Evolutionary conservation across 495 filamentous ascomycete genomes (phyloP).

Genomic region (Margaritispora aquatica): DNA sequence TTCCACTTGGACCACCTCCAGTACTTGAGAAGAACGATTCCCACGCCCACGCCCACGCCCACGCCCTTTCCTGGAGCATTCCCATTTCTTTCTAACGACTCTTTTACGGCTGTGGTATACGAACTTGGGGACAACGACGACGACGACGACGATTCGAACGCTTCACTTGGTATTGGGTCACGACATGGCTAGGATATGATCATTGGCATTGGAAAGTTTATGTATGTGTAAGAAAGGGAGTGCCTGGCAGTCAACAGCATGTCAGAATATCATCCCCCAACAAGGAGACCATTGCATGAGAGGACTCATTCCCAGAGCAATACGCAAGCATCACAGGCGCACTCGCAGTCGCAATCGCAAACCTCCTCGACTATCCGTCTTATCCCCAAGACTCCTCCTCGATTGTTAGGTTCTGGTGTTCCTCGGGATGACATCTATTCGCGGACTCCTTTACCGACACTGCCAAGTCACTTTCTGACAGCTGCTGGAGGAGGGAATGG

Average conservation of each 20-base stretch:
- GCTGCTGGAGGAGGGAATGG: too few species aligned
- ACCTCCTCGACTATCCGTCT: constrained; percentile 33
- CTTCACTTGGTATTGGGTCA: not conserved
- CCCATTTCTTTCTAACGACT: not conserved
- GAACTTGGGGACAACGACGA: not conserved
- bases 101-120: not conserved
- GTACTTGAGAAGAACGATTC: not conserved
- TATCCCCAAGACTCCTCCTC: constrained; percentile 45
- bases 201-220: not conserved
- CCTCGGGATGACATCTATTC: constrained; percentile 19
- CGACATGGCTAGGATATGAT: not conserved
- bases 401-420: constrained; percentile 12
- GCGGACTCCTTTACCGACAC: constrained; percentile 22
- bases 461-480: constrained; percentile 20
- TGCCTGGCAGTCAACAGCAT: not conserved
- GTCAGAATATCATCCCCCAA: not conserved
- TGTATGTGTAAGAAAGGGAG: not conserved
- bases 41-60: too few species aligned
- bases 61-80: not conserved
- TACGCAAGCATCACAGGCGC: constrained; percentile 3
- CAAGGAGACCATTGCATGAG: constrained; percentile 43
- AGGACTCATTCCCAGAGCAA: constrained; percentile 51
- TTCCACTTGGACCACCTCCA: not conserved
- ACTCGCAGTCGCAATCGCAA: constrained; percentile 4
- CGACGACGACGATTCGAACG: not conserved